Percentiles rank a stretch among this genome's conserved stretches.
These are phyloP conservation scores for Fusarium redolens DNA, from an alignment of 2,329 filamentous ascomycete species.

Conservation along the genomic window DNA sequence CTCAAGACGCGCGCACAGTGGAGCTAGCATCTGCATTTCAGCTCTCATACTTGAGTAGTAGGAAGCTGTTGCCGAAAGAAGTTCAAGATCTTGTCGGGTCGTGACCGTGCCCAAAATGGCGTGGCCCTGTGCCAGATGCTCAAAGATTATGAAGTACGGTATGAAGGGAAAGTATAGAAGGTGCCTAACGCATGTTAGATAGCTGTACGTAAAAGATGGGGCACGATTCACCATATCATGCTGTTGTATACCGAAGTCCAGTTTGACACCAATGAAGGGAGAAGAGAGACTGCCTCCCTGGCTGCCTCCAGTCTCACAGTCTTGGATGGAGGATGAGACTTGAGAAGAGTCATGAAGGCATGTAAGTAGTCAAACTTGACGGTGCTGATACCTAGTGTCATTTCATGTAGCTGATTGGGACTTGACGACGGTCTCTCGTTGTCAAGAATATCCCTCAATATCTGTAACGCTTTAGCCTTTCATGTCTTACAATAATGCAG, in stretches of 20 bases:
- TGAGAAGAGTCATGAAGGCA: not conserved
- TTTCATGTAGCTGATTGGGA: not conserved
- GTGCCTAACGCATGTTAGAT: not conserved
- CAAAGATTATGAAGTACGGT: conserved; percentile 21
- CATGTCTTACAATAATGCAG: too few relatives aligned
- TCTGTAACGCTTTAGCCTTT: not conserved
- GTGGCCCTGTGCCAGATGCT: not conserved
- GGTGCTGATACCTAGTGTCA: conserved; percentile 7
- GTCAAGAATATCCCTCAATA: not conserved
- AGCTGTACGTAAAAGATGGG: fast-evolving
- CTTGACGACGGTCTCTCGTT: not conserved
- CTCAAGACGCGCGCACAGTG: not conserved
- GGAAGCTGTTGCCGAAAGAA: not conserved
- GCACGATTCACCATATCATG: not conserved
- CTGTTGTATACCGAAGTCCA: conserved; percentile 9
- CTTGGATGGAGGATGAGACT: not conserved
- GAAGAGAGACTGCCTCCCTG: not conserved
- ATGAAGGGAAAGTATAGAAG: conserved; percentile 16
- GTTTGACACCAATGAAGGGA: conserved; percentile 10
- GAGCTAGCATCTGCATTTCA: not conserved
- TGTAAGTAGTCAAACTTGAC: conserved; percentile 9
- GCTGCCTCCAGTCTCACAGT: not conserved
- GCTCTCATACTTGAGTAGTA: not conserved
- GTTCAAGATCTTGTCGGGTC: not conserved
- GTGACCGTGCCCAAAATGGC: fast-evolving